Percentiles rank a stretch among this genome's conserved stretches.
Evolutionary conservation across 768 basidiomycete genomes (phyloP).

Genomic region (Tricholoma sp.): DNA sequence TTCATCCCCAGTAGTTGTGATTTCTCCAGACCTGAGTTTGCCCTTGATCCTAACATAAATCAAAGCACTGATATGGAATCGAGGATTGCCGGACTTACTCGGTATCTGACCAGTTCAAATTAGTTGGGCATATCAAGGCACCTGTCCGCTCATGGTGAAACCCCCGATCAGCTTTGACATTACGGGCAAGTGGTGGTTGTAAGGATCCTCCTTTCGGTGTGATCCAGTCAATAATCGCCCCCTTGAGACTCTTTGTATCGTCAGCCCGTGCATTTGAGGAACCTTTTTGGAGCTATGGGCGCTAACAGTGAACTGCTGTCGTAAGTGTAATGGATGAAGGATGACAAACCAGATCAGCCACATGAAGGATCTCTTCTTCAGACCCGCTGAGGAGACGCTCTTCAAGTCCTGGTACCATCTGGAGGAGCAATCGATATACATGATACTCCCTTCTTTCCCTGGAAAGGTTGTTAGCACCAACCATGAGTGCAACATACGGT

Average conservation of each 20-base stretch:
- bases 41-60: conserved; percentile 3
- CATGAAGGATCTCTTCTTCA: not conserved
- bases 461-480: not conserved
- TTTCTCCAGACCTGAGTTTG: conserved; percentile 7
- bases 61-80: not conserved
- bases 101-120: conserved; percentile 8
- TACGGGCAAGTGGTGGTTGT: not conserved
- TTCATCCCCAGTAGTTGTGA: conserved; percentile 2
- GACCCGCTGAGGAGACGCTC: not conserved
- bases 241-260: not conserved
- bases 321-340: not conserved
- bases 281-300: not conserved
- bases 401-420: not conserved
- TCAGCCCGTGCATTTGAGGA: not conserved
- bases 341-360: conserved; percentile 4
- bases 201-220: not conserved
- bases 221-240: not conserved
- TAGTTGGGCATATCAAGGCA: conserved; percentile 9
- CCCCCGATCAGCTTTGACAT: not conserved
- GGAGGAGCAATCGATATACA: not conserved
- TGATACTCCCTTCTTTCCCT: conserved; percentile 1
- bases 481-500: not conserved
- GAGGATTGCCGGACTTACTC: not conserved
- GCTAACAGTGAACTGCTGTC: not conserved
- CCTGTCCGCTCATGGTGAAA: not conserved